phyloP scores from a whole-genome alignment of 805 yeast species.

The Tetrapisispora fleetii region DNA sequence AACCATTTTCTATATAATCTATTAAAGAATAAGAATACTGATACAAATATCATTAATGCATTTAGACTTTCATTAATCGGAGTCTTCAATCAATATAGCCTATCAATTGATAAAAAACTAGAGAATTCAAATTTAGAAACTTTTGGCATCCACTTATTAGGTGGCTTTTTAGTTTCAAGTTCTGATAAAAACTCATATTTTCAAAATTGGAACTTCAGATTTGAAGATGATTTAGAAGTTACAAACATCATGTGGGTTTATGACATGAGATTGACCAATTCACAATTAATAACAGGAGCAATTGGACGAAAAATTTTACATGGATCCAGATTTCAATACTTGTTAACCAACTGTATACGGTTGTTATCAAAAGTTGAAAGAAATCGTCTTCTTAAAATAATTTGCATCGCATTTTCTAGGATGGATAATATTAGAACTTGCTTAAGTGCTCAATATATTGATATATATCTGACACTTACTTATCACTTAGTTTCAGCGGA shows the following conservation, averaged over 20 bases:
- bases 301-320: conserved; percentile 22
- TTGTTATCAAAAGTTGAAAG: conserved; percentile 14
- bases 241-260: conserved; percentile 14
- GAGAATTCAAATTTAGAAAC: conserved; percentile 7
- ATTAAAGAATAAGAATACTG: conserved; percentile 6
- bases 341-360: conserved; percentile 20
- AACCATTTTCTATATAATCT: conserved; percentile 16
- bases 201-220: conserved; percentile 19
- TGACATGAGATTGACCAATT: conserved; percentile 13
- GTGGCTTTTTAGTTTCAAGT: conserved; percentile 22
- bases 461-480: conserved; percentile 54
- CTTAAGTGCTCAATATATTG: conserved; percentile 59
- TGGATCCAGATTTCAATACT: conserved; percentile 35
- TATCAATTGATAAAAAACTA: conserved; percentile 6
- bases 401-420: conserved; percentile 18
- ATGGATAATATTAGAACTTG: conserved; percentile 43
- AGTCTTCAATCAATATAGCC: conserved; percentile 15
- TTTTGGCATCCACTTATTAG: conserved; percentile 20
- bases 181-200: conserved; percentile 18
- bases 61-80: conserved; percentile 19
- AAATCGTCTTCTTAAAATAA: conserved; percentile 13
- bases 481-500: conserved; percentile 23
- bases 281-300: conserved; percentile 8
- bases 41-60: conserved; percentile 7
- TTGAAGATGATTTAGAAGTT: conserved; percentile 8